Percentiles rank a stretch among this genome's conserved stretches.
These are phyloP conservation scores for Tilletia walkeri DNA, from an alignment of 1,284 basidiomycete species.

Conservation along the genomic window DNA sequence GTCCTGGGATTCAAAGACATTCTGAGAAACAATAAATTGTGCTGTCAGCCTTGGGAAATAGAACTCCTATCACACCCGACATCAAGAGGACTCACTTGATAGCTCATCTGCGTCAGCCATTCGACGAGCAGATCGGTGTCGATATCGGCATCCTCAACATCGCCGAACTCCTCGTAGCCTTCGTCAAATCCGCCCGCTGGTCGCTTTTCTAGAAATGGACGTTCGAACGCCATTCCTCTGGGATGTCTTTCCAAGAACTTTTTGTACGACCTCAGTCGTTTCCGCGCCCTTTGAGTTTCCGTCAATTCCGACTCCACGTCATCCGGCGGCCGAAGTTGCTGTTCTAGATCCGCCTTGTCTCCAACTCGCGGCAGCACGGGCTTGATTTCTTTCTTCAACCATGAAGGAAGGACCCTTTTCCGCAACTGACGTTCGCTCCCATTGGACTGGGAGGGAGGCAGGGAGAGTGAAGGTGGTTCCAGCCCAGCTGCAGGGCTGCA, in stretches of 20 bases:
- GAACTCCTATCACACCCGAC: neutral
- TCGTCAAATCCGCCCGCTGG: constrained; percentile 10
- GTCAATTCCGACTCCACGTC: neutral
- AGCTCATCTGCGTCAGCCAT: constrained; percentile 12
- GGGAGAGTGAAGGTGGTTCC: neutral
- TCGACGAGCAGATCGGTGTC: constrained; percentile 7
- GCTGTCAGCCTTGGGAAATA: neutral
- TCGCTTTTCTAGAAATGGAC: neutral
- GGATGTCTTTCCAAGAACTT: constrained; percentile 3
- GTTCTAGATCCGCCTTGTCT: constrained; percentile 4
- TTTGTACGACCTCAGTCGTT: neutral
- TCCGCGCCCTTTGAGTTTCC: constrained; percentile 1
- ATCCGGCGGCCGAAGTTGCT: neutral
- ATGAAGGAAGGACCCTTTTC: neutral
- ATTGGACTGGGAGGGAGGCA: neutral
- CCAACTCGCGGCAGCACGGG: neutral
- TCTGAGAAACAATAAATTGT: neutral
- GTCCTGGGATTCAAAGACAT: neutral
- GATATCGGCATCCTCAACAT: constrained; percentile 5
- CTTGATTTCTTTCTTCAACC: neutral
- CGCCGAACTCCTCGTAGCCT: constrained; percentile 1
- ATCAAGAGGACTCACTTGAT: neutral
- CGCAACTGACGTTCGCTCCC: constrained; percentile 4
- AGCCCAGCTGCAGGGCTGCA: neutral
- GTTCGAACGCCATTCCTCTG: neutral